Base-by-base conservation (phyloP, 371 early-diverging fungal genomes). In the Nematocida major region DNA sequence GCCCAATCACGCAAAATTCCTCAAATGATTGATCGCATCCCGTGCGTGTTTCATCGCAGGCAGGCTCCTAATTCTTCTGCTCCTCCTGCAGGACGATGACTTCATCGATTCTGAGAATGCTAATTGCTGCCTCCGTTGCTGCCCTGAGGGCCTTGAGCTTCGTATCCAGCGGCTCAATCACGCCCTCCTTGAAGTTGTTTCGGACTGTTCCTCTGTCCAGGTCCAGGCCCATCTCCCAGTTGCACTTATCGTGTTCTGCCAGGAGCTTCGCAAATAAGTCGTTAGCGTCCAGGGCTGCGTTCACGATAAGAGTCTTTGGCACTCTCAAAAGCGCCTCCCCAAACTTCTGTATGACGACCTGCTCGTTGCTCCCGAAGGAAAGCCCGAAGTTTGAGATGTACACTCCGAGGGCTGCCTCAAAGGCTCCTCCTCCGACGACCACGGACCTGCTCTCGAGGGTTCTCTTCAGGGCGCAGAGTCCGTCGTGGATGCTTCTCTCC, bases 111-210 rank as follows among this genome's bases (percentile, higher is more conserved):
- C 98, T 89, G 69, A 98, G 87, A 73, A 99, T 91, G 70, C 94
- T 91, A 81, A 98, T 94, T 43, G 98, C 98, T 51, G 98, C 98
- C 85, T 99, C 99, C 42, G 97, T 97, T 36, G 99, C 99, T 32
- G 95, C 91, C 87, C 94, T 93, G 66, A 98, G 85, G 40, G 93
- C 92, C 86, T 94, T 96, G 85, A 97, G 88, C 87, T 99, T 99
- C 82, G 92, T 91, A 87, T 96, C 91, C 59, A 94, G 92, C 34
- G 99, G 99, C 85, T 99, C 99, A 67, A 99, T 87, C 4, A 99
- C 93, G 66, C 99, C 99, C 28, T 91, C 90, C 76, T 89, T 87
- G 62, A 96, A 85, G 86, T 97, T 99, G 82, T 99, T 92, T 54
- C 95, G 88, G 34, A 96, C 86, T 79, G 87, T 87, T 22, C 97